A percentile compares a stretch with the other conserved stretches of the same genome.
These are phyloP conservation scores for Penicillium antarcticum DNA, from an alignment of 495 filamentous ascomycete species.

Conservation along the genomic window DNA sequence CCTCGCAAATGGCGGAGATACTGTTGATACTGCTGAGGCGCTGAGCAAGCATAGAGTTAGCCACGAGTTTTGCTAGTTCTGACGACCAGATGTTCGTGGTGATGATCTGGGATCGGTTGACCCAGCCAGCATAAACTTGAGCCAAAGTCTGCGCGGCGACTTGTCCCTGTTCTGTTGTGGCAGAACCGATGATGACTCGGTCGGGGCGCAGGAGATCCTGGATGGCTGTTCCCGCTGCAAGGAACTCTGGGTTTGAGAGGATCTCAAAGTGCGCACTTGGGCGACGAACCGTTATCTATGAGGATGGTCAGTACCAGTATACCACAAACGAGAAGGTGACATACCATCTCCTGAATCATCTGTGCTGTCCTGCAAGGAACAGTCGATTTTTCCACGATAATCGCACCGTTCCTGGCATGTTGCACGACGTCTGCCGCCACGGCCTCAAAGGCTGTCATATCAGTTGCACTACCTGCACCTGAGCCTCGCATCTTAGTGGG, in stretches of 20 bases:
- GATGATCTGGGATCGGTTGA: slow-evolving; percentile 58
- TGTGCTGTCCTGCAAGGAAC: slow-evolving; percentile 74
- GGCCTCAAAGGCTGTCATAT: slow-evolving; percentile 65
- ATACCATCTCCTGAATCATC: slow-evolving; percentile 60
- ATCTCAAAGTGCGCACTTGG: slow-evolving; percentile 66
- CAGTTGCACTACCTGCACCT: slow-evolving; percentile 64
- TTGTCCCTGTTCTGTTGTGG: slow-evolving; percentile 47
- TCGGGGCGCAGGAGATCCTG: slow-evolving; percentile 64
- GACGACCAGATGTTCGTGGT: slow-evolving; percentile 74
- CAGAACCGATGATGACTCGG: slow-evolving; percentile 70
- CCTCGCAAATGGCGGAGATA: slow-evolving; percentile 72
- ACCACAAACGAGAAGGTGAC: slow-evolving; percentile 5
- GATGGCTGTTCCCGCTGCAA: slow-evolving; percentile 74
- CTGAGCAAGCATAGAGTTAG: slow-evolving; percentile 78
- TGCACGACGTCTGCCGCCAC: slow-evolving; percentile 62
- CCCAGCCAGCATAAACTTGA: slow-evolving; percentile 65
- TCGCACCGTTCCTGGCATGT: slow-evolving; percentile 59
- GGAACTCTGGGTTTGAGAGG: slow-evolving; percentile 77
- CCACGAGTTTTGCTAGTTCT: slow-evolving; percentile 72
- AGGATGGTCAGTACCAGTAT: background rate
- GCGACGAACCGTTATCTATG: slow-evolving; percentile 9
- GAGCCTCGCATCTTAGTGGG: slow-evolving; percentile 69
- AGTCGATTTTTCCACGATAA: slow-evolving; percentile 78
- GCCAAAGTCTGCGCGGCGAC: slow-evolving; percentile 59
- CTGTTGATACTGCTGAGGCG: slow-evolving; percentile 79